These are phyloP conservation scores for Cryptococcus sp. DNA, from an alignment of 1,284 basidiomycete species.

Conservation along the genomic window DNA sequence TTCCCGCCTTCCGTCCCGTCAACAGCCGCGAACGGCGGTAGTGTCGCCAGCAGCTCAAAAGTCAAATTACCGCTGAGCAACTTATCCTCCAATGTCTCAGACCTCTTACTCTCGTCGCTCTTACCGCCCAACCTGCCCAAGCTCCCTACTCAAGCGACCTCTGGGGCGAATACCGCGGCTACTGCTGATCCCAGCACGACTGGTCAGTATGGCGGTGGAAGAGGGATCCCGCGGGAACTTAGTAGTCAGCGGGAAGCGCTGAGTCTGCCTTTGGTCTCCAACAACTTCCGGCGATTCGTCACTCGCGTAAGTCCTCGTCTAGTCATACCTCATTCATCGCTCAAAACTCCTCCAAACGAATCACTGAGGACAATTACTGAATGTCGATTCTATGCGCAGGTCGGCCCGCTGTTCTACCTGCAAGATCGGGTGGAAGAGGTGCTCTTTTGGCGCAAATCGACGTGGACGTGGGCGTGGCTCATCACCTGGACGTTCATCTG, in stretches of 20 bases:
- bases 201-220: neutral
- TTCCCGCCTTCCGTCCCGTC: constrained; percentile 15
- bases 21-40: neutral
- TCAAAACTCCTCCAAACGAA: neutral
- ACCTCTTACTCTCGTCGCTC: constrained; percentile 43
- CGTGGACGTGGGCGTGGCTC: constrained; percentile 52
- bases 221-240: constrained; percentile 32
- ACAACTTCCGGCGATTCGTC: constrained; percentile 53
- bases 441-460: constrained; percentile 53
- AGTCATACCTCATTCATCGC: neutral
- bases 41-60: neutral
- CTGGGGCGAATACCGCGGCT: neutral
- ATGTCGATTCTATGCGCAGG: constrained; percentile 19
- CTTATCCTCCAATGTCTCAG: constrained; percentile 46
- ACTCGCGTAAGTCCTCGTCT: constrained; percentile 37
- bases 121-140: constrained; percentile 48
- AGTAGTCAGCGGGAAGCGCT: constrained; percentile 47
- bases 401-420: constrained; percentile 53
- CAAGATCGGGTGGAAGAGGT: constrained; percentile 54
- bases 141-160: constrained; percentile 18
- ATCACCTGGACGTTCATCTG: constrained; percentile 51
- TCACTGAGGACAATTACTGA: too few relatives aligned
- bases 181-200: neutral
- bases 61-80: neutral
- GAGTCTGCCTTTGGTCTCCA: constrained; percentile 46